Evolutionary conservation across 345 rosid species (phyloP).

Genomic region (Linum usitatissimum): DNA sequence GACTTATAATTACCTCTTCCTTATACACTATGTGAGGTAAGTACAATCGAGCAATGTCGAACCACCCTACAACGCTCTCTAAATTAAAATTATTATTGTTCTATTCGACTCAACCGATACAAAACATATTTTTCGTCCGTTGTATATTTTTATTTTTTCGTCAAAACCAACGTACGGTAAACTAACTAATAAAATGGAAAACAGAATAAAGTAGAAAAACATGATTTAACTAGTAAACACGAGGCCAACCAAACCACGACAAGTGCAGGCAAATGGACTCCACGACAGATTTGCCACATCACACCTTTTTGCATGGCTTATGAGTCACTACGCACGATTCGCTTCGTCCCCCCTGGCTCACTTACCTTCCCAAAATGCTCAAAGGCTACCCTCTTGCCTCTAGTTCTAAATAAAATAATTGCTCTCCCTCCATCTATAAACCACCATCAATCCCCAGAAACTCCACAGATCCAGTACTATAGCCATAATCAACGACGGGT

Average conservation of each 20-base stretch:
- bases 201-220: background rate
- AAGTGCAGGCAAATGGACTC: too few relatives aligned
- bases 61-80: too few relatives aligned
- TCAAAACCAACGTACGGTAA: too few relatives aligned
- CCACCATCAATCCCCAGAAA: background rate
- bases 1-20: too few relatives aligned
- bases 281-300: background rate
- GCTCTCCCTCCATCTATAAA: background rate
- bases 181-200: too few relatives aligned
- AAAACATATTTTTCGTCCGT: too few relatives aligned
- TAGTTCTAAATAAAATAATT: background rate
- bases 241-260: background rate
- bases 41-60: too few relatives aligned
- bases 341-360: background rate
- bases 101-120: too few relatives aligned
- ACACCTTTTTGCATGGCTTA: background rate
- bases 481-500: background rate
- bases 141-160: too few relatives aligned
- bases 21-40: too few relatives aligned
- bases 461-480: too few relatives aligned
- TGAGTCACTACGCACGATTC: constrained; percentile 18
- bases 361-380: background rate
- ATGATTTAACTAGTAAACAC: background rate
- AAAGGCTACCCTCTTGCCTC: background rate
- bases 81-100: too few relatives aligned